phyloP scores from a whole-genome alignment of 2,329 filamentous ascomycete species.

The Penicillium sp. region DNA sequence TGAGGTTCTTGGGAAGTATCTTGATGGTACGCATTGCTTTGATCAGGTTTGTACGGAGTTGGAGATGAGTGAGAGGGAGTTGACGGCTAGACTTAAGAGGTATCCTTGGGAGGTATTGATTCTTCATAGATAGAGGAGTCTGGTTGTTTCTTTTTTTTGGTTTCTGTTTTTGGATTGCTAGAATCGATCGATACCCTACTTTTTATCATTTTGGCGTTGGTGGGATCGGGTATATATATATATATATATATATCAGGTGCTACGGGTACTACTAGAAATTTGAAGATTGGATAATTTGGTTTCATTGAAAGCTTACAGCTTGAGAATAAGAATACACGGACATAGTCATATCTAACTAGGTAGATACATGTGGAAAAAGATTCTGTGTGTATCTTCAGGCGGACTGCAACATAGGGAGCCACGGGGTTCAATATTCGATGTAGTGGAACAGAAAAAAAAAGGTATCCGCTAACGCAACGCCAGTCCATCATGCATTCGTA shows the following conservation, averaged over 20 bases:
- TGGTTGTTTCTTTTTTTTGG: neutral
- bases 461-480: constrained; percentile 18
- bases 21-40: constrained; percentile 51
- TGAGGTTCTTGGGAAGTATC: constrained; percentile 39
- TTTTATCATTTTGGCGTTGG: neutral
- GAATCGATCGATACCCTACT: constrained; percentile 4
- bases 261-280: neutral
- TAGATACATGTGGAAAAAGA: constrained; percentile 1
- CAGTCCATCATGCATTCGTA: constrained; percentile 21
- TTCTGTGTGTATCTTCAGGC: neutral
- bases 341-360: neutral
- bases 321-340: neutral
- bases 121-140: constrained; percentile 46
- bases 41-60: constrained; percentile 53
- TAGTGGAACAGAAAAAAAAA: constrained; percentile 5
- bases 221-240: neutral
- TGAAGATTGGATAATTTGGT: neutral
- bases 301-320: neutral
- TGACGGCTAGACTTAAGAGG: constrained; percentile 44
- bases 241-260: neutral
- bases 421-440: neutral
- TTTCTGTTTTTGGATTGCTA: neutral
- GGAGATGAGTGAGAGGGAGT: constrained; percentile 48
- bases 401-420: neutral
- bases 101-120: constrained; percentile 47